Base-by-base conservation (phyloP, 140 eudicot genomes). In the Anethum foeniculum region DNA sequence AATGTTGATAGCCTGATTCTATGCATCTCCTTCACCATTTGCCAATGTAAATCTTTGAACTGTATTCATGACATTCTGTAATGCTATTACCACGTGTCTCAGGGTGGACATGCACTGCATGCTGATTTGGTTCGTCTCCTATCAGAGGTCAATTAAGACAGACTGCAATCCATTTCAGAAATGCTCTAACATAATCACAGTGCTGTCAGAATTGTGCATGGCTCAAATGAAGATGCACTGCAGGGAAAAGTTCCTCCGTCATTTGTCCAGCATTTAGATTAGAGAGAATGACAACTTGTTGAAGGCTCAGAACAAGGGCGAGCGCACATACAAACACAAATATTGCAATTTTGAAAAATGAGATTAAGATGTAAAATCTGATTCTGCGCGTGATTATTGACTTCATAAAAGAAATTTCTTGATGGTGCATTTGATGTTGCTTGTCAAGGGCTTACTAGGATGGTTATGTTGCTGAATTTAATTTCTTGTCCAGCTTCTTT, bases 51-150 rank as follows among this genome's bases (percentile, higher is more conserved):
- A 46, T n/a, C 47, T 49, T 47, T 30, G 15, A 28, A 14, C 32
- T 76, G 44, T 32, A 48, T 0, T 13, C 41, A 48, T n/a, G 43
- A 58, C 44, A 39, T 44, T 60, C 77, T 54, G 69, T 48, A 23
- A 11, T 41, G 78, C 54, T 60, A 51, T 54, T 65, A 72, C 79
- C 18, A 68, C 54, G 30, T 73, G 52, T 71, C 69, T 77, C 86
- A 94, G 98, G 97, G 85, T 81, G 97, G 98, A 67, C 97, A 94
- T 71, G 84, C 93, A 18, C 65, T 94, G 83, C 98, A 94, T 87
- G 86, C 96, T 30, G 90, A 90, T 77, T 89, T 94, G 80, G 93
- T 90, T 81, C 94, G 90, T 48, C 80, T 64, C 49, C 83, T 93
- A 64, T 82, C 86, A 9, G 86, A 77, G 62, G 78, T 51, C 41